Evolutionary conservation across 306 rosid genomes (phyloP), one percentile per base, ranked within the genome.

Genomic region (Cicer arietinum): DNA sequence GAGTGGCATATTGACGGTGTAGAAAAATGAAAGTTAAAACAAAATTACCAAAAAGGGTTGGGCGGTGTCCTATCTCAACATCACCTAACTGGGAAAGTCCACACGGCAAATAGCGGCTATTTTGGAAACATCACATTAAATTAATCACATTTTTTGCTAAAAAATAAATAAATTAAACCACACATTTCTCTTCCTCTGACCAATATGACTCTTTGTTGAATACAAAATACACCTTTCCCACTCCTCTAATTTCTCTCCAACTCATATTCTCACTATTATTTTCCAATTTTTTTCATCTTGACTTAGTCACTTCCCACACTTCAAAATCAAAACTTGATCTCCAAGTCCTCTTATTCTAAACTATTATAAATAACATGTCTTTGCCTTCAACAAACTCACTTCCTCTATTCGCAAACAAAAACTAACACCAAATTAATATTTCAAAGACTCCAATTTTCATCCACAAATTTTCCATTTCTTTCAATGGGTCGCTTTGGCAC

Each of bases 401-500:
- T 18, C 10, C 43, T 35, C 11, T 20, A 25, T 25, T 25, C 30
- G 3, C 75, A 43, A 53, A 7, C 48, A 16, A 13, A 2, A 10
- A 42, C 25, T 41, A 54, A 60, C 16, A n/a, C 14, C 8, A 10
- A 58, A 59, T 16, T 22, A 50, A 59, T 11, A 63, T 39, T 20
- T 44, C 35, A 40, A 39, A 10, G 0, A 62, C 46, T 62, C 22
- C 25, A 37, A 10, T 43, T 20, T 3, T 30, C 35, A 30, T 30
- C 35, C 5, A 30, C 42, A 37, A 30, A 13, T 5, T 20, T 39
- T 57, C 14, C 10, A 51, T 14, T 42, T 22, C 59, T 54, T 59
- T 11, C 62, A 42, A 92, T 94, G 99, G 88, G 87, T 78, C 85
- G 86, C 13, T 42, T 79, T 17, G 20, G 35, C 80, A 18, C 78